These are phyloP conservation scores for Chrysophaeum taylorii DNA, from an alignment of 352 stramenopile genomes.

Conservation along the genomic window DNA sequence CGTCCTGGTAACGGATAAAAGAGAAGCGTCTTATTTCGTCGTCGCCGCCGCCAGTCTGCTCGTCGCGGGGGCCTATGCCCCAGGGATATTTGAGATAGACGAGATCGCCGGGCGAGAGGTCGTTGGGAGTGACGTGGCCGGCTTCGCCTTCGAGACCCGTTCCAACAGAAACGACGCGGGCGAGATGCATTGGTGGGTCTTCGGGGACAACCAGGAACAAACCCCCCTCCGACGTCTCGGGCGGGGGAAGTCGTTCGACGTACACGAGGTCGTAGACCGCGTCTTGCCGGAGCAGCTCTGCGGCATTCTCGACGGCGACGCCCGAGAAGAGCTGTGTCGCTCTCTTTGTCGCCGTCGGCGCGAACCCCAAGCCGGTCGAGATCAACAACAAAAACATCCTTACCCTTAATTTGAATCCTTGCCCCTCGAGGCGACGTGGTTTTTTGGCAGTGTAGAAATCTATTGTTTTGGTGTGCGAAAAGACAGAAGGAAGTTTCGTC, in stretches of 20 bases:
- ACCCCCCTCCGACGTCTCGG: not conserved
- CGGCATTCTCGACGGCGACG: too few species aligned
- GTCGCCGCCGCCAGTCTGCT: conserved; percentile 1
- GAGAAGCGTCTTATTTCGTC: not conserved
- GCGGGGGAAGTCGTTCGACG: not conserved
- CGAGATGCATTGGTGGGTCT: conserved; percentile 10
- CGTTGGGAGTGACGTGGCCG: not conserved
- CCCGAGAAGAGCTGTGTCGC: too few species aligned
- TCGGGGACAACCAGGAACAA: not conserved
- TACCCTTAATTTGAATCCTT: too few species aligned
- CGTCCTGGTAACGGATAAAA: conserved; percentile 3
- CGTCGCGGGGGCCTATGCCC: conserved; percentile 7
- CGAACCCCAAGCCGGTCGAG: too few species aligned
- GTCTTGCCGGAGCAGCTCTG: too few species aligned
- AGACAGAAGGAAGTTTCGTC: too few species aligned
- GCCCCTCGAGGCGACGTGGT: too few species aligned
- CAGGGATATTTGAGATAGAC: conserved; percentile 7
- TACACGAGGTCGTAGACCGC: conserved; percentile 11
- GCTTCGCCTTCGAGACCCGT: not conserved
- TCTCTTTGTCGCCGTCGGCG: too few species aligned
- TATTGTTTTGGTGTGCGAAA: too few species aligned
- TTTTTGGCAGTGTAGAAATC: too few species aligned
- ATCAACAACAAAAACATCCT: too few species aligned
- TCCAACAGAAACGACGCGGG: not conserved
- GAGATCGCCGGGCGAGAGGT: not conserved